Base-by-base conservation (phyloP, 225 moss, liverwort and hornwort species). In the Sphagnum contortum region DNA sequence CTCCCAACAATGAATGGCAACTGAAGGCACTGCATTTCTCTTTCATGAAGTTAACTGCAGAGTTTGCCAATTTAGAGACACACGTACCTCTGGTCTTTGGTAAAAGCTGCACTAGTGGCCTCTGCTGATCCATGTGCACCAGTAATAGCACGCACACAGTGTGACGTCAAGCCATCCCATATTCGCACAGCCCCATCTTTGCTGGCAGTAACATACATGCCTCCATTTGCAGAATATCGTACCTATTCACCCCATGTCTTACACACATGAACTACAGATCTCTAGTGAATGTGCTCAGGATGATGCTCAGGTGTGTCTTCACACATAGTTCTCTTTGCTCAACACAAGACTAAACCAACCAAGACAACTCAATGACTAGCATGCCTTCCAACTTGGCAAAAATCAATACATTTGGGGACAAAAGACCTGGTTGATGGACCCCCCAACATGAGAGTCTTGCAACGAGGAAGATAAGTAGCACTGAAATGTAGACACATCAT, bases 161-260 rank as follows among this genome's bases (percentile, higher is more conserved):
- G 87, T 12, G 94, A 87, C 75, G 68, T 94, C 71, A 83, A 76
- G 48, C 94, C 94, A 75, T 91, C 94, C 94, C 91, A 94, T 45
- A 94, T 89, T 65, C 91, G 77, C 65, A 94, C 72, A 65, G 87
- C 89, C 63, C 94, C 94, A 74, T 94, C 91, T 78, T 94, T 89
- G 77, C 94, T 89, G 55, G 94, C 94, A 54, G 91, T 82, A 46
- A 91, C 94, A 61, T 94, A 94, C 67, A 94, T 74, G 50, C 85
- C 87, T 70, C 94, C 94, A 69, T 73, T 91, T 12, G 78, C 62
- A 55, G 89, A 77, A 64, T 91, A 94, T 5, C 91, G 81, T 47
- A 91, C 79, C 88, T 88, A 63, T 48, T 66, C 57, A 68, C 5
- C 63, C 57, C 65, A 47, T 47, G 1, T 29, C 29, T 29, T 29